Evolutionary conservation across 164 flowering plant species (phyloP).

Genomic region (Tetracentron sinense): DNA sequence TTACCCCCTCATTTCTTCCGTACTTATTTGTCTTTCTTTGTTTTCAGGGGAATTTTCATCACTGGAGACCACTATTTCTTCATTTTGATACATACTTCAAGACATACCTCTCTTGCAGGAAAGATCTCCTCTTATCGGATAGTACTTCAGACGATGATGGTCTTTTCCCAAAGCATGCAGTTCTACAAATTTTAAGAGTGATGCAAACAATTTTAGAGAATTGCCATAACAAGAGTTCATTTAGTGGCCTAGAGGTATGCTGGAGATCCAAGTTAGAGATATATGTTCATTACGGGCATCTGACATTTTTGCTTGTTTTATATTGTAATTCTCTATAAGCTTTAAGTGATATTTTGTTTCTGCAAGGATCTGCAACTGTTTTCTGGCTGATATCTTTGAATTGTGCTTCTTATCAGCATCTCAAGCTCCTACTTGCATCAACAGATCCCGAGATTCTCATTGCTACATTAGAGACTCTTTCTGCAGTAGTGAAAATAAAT

Average conservation of each 20-base stretch:
- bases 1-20: background rate
- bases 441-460: slow-evolving; percentile 89
- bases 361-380: too few species aligned
- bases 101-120: slow-evolving; percentile 66
- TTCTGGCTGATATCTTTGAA: slow-evolving; percentile 8
- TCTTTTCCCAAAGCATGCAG: slow-evolving; percentile 79
- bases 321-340: background rate
- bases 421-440: slow-evolving; percentile 84
- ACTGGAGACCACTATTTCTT: slow-evolving; percentile 94
- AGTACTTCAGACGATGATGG: slow-evolving; percentile 52
- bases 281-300: background rate
- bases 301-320: background rate
- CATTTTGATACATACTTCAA: slow-evolving; percentile 95
- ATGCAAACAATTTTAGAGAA: slow-evolving; percentile 90
- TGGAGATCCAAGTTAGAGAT: too few species aligned
- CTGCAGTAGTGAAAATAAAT: slow-evolving; percentile 83
- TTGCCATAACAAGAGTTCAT: slow-evolving; percentile 89
- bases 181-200: slow-evolving; percentile 82
- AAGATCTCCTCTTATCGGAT: slow-evolving; percentile 84
- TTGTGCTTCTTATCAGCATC: slow-evolving; percentile 63
- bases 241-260: slow-evolving; percentile 85
- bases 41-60: slow-evolving; percentile 94
- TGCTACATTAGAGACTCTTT: slow-evolving; percentile 82
- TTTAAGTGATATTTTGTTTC: background rate
- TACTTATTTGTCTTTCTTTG: slow-evolving; percentile 9